Evolutionary conservation across 192 early-diverging fungal genomes (phyloP), one percentile per base, ranked within the genome.

Genomic region (Kickxella alabastrina): DNA sequence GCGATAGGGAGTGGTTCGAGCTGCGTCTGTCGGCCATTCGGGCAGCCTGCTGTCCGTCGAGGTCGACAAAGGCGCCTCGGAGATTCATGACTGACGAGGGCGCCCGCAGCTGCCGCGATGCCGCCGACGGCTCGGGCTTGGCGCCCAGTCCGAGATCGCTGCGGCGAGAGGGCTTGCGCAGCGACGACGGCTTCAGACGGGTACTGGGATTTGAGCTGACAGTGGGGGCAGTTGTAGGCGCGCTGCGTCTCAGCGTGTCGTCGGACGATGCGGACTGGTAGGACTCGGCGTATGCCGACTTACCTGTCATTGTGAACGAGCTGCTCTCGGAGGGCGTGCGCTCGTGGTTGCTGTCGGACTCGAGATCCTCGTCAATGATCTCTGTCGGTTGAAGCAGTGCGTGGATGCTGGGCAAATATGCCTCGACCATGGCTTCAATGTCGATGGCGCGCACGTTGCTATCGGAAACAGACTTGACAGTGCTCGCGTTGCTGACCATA

Each of bases 341-440:
- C n/a, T n/a, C n/a, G n/a, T n/a, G n/a, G n/a, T n/a, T n/a, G n/a
- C n/a, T n/a, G 0, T 35, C 10, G 31, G 28, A 19, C 3, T 39
- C 40, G 9, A 24, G 3, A 17, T 19, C 4, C 5, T 8, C 14
- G 15, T 36, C 34, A 6, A 24, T 22, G 5, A 34, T 23, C 19
- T 24, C 41, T 18, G 17, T 21, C 4, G n/a, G 18, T 6, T 43
- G 41, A 3, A 59, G 22, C 37, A 49, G 34, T 26, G 44, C 19
- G 25, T 60, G 49, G 26, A 61, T 29, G 39, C 32, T 57, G 17
- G 62, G 62, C 57, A 72, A 13, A 49, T 72, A 51, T 35, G 53
- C 53, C 31, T 39, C 62, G 8, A 52, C 49, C 68, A 72, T 72
- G 18, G 53, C 48, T n/a, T 64, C 68, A 4, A 72, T 38, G 27